Evolutionary conservation across 805 yeast species (phyloP).

Genomic region (Yamadazyma nakazawae): DNA sequence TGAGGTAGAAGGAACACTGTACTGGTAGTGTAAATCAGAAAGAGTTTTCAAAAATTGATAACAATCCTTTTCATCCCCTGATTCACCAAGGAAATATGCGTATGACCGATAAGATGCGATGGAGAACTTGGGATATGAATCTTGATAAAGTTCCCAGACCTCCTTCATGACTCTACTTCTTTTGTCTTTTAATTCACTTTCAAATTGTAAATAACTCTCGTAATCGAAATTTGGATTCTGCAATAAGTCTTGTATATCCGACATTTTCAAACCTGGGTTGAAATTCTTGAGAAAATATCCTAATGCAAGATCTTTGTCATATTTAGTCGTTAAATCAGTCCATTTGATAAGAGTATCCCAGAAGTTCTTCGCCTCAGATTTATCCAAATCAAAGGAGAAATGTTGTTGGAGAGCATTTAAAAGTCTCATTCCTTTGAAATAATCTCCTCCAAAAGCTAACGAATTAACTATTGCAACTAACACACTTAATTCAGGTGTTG

Average conservation of each 20-base stretch:
- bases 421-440: conserved; percentile 31
- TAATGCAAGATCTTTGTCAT: conserved; percentile 25
- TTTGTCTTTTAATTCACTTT: conserved; percentile 21
- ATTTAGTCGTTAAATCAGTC: conserved; percentile 35
- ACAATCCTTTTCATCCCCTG: conserved; percentile 13
- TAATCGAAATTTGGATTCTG: conserved; percentile 36
- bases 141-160: conserved; percentile 34
- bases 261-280: conserved; percentile 4
- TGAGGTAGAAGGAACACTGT: conserved; percentile 12
- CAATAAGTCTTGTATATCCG: conserved; percentile 24
- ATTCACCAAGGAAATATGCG: conserved; percentile 23
- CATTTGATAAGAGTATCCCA: conserved; percentile 39
- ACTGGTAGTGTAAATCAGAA: conserved; percentile 14
- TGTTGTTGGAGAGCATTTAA: conserved; percentile 33
- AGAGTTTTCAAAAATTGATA: conserved; percentile 22
- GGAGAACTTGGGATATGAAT: conserved; percentile 21
- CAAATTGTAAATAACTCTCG: conserved; percentile 31
- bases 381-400: conserved; percentile 21
- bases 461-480: conserved; percentile 31
- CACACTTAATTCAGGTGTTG: conserved; percentile 19
- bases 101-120: conserved; percentile 22
- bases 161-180: conserved; percentile 26
- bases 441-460: conserved; percentile 29
- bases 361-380: conserved; percentile 19
- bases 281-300: conserved; percentile 23